A percentile compares a stretch with the other conserved stretches of the same genome.
Evolutionary conservation across 192 early-diverging fungal species (phyloP).

Genomic region (Umbelopsis sp.): DNA sequence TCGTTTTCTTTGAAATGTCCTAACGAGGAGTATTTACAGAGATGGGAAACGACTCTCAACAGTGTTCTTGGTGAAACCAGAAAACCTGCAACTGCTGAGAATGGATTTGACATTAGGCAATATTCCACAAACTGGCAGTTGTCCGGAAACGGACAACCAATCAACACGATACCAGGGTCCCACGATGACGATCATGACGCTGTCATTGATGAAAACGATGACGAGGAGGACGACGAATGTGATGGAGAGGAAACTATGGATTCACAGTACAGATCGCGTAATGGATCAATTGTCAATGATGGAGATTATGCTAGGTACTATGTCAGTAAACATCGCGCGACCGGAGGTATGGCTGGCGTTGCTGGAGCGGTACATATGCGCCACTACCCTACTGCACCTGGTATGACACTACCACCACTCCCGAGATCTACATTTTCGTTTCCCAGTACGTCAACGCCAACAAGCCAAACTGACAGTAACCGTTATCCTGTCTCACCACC

Average conservation of each 20-base stretch:
- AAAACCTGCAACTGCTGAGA: constrained; percentile 26
- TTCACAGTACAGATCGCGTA: constrained; percentile 6
- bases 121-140: constrained; percentile 11
- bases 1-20: constrained; percentile 85
- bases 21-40: constrained; percentile 83
- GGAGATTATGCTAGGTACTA: constrained; percentile 4
- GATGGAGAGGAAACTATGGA: constrained; percentile 23
- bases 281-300: constrained; percentile 1
- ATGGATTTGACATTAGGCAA: constrained; percentile 29
- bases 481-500: constrained; percentile 51
- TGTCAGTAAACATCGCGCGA: neutral
- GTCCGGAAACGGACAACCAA: neutral
- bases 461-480: constrained; percentile 16
- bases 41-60: constrained; percentile 81
- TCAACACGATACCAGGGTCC: constrained; percentile 16
- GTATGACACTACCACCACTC: constrained; percentile 38
- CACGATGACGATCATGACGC: constrained; percentile 43
- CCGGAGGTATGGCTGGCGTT: neutral
- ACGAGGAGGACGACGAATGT: constrained; percentile 25
- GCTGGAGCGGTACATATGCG: neutral
- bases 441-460: neutral
- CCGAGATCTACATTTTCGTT: constrained; percentile 22
- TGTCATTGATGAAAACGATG: constrained; percentile 40
- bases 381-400: constrained; percentile 21
- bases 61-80: constrained; percentile 61